Conservation (phyloP, 495 filamentous ascomycete species). For the Chaetomium fimeti region DNA sequence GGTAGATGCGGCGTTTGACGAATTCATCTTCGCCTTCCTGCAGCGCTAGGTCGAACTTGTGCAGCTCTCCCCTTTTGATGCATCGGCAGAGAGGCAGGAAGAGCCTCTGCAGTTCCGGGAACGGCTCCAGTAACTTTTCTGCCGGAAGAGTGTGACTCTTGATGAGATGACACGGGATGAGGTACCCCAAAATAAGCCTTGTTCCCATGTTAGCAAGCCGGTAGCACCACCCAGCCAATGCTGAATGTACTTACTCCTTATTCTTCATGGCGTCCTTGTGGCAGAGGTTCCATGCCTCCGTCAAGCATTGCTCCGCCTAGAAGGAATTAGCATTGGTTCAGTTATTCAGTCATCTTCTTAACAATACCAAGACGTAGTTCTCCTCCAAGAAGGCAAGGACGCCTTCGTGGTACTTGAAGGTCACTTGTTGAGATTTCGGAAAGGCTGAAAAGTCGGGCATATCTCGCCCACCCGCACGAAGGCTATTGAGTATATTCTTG, state of each 20-base stretch:
- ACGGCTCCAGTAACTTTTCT: constrained; percentile 63
- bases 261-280: constrained; percentile 68
- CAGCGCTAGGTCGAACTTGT: constrained; percentile 81
- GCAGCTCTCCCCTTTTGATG: constrained; percentile 79
- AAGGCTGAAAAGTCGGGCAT: constrained; percentile 72
- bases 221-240: not conserved
- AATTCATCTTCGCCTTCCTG: constrained; percentile 79
- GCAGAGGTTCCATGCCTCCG: constrained; percentile 74
- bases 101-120: constrained; percentile 71
- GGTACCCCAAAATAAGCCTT: constrained; percentile 90
- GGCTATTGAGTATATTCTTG: constrained; percentile 81
- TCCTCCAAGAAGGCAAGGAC: constrained; percentile 89
- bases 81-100: constrained; percentile 73
- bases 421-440: constrained; percentile 88
- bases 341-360: constrained; percentile 1
- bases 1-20: constrained; percentile 90
- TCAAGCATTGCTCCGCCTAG: constrained; percentile 77
- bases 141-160: constrained; percentile 83
- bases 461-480: constrained; percentile 72
- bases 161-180: constrained; percentile 86
- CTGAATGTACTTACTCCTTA: constrained; percentile 60
- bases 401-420: constrained; percentile 92
- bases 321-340: constrained; percentile 23
- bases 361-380: constrained; percentile 69
- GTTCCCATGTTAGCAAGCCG: constrained; percentile 13